Evolutionary conservation across 345 rosid genomes (phyloP).

Genomic region (Carallia pectinifolia): DNA sequence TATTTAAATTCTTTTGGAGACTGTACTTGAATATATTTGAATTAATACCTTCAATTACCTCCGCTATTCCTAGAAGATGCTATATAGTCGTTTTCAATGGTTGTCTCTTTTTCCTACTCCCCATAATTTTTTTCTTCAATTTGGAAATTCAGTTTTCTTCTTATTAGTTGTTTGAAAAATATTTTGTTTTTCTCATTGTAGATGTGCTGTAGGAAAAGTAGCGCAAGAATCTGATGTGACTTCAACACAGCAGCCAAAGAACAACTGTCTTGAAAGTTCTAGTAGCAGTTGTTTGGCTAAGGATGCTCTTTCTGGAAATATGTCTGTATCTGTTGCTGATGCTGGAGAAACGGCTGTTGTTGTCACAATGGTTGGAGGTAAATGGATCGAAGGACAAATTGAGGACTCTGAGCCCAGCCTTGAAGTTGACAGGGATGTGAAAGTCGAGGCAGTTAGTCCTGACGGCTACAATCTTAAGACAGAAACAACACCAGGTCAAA

Average conservation of each 20-base stretch:
- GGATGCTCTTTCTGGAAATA: slow-evolving; percentile 55
- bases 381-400: slow-evolving; percentile 42
- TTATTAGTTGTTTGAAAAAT: background rate
- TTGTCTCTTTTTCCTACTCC: background rate
- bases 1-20: background rate
- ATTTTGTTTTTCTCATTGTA: slow-evolving; percentile 31
- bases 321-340: slow-evolving; percentile 84
- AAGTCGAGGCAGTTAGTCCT: slow-evolving; percentile 29
- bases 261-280: slow-evolving; percentile 39
- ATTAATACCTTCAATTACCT: background rate
- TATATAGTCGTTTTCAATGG: background rate
- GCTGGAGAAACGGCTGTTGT: slow-evolving; percentile 93
- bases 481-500: slow-evolving; percentile 31
- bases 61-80: background rate
- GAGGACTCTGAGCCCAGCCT: slow-evolving; percentile 30
- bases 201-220: slow-evolving; percentile 59
- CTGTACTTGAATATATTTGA: background rate
- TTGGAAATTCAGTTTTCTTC: slow-evolving; percentile 5
- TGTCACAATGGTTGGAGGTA: slow-evolving; percentile 67
- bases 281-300: slow-evolving; percentile 44
- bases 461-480: slow-evolving; percentile 27
- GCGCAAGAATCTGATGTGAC: slow-evolving; percentile 41
- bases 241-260: slow-evolving; percentile 38
- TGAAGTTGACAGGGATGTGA: slow-evolving; percentile 34
- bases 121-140: background rate